Conservation (phyloP, 345 rosid genomes). For the Conringia planisiliqua region DNA sequence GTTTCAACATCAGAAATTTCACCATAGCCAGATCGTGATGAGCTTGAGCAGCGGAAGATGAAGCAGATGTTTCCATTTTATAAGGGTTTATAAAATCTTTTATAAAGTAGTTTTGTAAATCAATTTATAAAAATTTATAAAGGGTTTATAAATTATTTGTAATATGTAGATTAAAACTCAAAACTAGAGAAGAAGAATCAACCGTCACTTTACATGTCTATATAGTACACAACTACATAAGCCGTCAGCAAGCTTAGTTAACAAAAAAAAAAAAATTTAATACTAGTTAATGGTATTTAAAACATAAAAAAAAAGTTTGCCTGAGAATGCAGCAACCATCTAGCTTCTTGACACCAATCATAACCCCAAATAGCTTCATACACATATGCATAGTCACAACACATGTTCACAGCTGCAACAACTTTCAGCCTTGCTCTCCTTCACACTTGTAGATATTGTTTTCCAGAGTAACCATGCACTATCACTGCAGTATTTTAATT, state of each 20-base stretch:
- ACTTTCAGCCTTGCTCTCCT: slow-evolving; percentile 72
- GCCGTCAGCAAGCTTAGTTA: neutral
- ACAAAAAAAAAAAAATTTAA: no score
- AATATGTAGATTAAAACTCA: neutral
- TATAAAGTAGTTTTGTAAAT: no score
- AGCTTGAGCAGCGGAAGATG: no score
- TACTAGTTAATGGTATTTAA: neutral
- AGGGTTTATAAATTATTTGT: no score
- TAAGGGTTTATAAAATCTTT: no score
- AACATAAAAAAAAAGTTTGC: no score
- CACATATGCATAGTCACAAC: slow-evolving; percentile 74
- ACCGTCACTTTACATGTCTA: neutral
- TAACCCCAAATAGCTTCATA: slow-evolving; percentile 65
- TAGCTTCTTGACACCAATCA: slow-evolving; percentile 74
- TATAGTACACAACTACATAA: neutral
- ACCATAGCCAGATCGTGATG: no score
- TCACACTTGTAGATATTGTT: slow-evolving; percentile 56
- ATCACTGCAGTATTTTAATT: slow-evolving; percentile 46
- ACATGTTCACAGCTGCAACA: slow-evolving; percentile 72
- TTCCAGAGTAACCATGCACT: slow-evolving; percentile 86
- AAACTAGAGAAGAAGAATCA: no score
- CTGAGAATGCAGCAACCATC: slow-evolving; percentile 71
- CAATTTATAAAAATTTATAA: no score
- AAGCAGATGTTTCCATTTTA: no score
- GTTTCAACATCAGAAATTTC: no score